phyloP scores from a whole-genome alignment of 352 stramenopile genomes.

The Phytophthora palmivora region DNA sequence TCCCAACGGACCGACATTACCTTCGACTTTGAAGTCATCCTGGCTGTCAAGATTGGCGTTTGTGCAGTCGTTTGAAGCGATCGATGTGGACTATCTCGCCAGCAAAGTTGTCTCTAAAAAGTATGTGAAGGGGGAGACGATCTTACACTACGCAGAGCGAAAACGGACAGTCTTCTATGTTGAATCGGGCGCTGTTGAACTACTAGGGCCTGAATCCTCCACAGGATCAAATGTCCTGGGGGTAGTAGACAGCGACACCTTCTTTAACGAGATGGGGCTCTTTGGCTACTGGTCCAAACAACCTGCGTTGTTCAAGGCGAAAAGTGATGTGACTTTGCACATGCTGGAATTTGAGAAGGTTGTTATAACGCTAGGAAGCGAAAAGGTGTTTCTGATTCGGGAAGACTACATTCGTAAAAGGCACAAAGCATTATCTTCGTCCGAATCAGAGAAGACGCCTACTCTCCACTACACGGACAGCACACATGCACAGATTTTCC shows the following conservation, averaged over 20 bases:
- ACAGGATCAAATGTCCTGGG: slow-evolving; percentile 46
- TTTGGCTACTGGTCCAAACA: slow-evolving; percentile 54
- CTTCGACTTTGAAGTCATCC: not conserved
- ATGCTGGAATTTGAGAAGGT: slow-evolving; percentile 48
- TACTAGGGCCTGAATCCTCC: slow-evolving; percentile 54
- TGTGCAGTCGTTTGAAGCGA: slow-evolving; percentile 14
- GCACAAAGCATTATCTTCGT: slow-evolving; percentile 15
- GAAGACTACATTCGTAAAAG: slow-evolving; percentile 49
- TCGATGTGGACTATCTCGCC: slow-evolving; percentile 16
- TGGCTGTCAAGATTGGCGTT: slow-evolving; percentile 40
- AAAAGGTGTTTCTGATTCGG: slow-evolving; percentile 41
- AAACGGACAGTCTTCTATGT: slow-evolving; percentile 54
- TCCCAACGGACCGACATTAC: not conserved
- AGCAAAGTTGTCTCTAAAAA: slow-evolving; percentile 22
- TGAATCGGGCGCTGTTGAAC: slow-evolving; percentile 45
- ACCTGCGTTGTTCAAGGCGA: slow-evolving; percentile 50
- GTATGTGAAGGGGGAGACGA: slow-evolving; percentile 35
- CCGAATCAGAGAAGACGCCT: slow-evolving; percentile 3
- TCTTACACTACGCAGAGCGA: slow-evolving; percentile 62
- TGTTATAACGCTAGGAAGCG: slow-evolving; percentile 41
- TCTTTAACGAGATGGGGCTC: slow-evolving; percentile 69
- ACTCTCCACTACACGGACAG: slow-evolving; percentile 39
- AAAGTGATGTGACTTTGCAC: slow-evolving; percentile 43
- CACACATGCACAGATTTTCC: slow-evolving; percentile 60
- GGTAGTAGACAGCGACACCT: slow-evolving; percentile 19